Evolutionary conservation across 1,284 basidiomycete species (phyloP).

Genomic region (Cryptococcus neoformans): DNA sequence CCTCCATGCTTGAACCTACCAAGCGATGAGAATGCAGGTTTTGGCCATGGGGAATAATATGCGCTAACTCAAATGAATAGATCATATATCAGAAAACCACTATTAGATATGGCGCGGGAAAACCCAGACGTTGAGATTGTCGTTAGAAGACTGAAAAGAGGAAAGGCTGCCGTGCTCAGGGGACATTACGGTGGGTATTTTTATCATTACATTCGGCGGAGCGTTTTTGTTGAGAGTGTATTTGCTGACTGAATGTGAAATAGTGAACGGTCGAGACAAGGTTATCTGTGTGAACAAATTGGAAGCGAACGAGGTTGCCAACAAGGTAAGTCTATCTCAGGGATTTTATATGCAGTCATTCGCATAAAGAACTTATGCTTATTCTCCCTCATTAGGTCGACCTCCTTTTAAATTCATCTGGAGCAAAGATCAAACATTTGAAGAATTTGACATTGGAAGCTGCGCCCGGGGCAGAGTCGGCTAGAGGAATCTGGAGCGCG

Average conservation of each 20-base stretch:
- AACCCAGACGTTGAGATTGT: constrained; percentile 52
- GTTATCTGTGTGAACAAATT: constrained; percentile 52
- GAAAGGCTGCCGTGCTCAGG: constrained; percentile 47
- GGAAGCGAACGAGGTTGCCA: constrained; percentile 43
- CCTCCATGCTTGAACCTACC: too few species aligned
- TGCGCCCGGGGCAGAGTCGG: constrained; percentile 43
- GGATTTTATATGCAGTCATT: neutral
- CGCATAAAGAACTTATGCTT: neutral
- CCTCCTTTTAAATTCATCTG: constrained; percentile 44
- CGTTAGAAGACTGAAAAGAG: constrained; percentile 44
- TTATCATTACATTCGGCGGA: neutral
- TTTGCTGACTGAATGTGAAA: neutral
- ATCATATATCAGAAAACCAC: constrained; percentile 27
- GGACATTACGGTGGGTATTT: constrained; percentile 49
- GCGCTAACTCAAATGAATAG: constrained; percentile 7
- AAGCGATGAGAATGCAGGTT: neutral
- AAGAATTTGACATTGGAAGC: constrained; percentile 47
- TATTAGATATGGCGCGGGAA: constrained; percentile 36
- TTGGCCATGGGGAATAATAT: neutral
- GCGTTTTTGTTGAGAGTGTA: neutral
- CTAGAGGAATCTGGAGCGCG: constrained; percentile 46
- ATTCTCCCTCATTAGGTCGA: constrained; percentile 25
- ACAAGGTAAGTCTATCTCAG: constrained; percentile 36
- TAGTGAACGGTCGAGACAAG: constrained; percentile 53
- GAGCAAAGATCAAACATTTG: constrained; percentile 47